phyloP scores from a whole-genome alignment of 1,284 basidiomycete genomes.

The Sporisorium exsertum region DNA sequence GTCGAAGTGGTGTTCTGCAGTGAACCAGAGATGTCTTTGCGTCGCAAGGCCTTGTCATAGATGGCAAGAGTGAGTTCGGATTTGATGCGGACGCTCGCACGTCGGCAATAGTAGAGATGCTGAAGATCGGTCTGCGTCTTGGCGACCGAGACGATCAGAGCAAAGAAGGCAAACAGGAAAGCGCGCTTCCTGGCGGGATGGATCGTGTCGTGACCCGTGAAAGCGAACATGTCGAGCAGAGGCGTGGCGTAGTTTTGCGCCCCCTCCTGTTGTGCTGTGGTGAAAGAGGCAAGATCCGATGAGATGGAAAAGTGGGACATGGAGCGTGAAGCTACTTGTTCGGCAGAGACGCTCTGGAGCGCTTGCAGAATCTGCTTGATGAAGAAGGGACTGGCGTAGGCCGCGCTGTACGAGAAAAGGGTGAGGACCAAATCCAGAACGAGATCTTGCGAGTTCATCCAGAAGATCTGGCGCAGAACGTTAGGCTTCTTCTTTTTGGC shows the following conservation, averaged over 20 bases:
- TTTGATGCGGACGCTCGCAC: slow-evolving; percentile 77
- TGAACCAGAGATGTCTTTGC: slow-evolving; percentile 82
- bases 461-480: slow-evolving; percentile 29
- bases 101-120: slow-evolving; percentile 80
- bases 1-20: slow-evolving; percentile 75
- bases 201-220: slow-evolving; percentile 2
- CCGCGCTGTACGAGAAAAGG: slow-evolving; percentile 45
- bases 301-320: slow-evolving; percentile 1
- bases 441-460: slow-evolving; percentile 46
- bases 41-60: slow-evolving; percentile 88
- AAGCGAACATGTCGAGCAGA: not conserved
- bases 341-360: slow-evolving; percentile 4
- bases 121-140: slow-evolving; percentile 74
- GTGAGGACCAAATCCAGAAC: slow-evolving; percentile 41
- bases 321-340: not conserved
- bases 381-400: slow-evolving; percentile 51
- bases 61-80: slow-evolving; percentile 83
- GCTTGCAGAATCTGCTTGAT: slow-evolving; percentile 49
- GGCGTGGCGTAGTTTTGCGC: slow-evolving; percentile 2
- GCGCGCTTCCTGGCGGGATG: slow-evolving; percentile 31
- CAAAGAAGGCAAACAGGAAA: slow-evolving; percentile 46
- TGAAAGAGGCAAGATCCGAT: not conserved
- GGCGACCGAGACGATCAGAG: slow-evolving; percentile 37
- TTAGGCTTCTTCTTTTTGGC: slow-evolving; percentile 32
- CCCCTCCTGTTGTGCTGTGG: not conserved